These are phyloP conservation scores for Candida vartiovaarae DNA, from an alignment of 805 yeast species.

Conservation along the genomic window DNA sequence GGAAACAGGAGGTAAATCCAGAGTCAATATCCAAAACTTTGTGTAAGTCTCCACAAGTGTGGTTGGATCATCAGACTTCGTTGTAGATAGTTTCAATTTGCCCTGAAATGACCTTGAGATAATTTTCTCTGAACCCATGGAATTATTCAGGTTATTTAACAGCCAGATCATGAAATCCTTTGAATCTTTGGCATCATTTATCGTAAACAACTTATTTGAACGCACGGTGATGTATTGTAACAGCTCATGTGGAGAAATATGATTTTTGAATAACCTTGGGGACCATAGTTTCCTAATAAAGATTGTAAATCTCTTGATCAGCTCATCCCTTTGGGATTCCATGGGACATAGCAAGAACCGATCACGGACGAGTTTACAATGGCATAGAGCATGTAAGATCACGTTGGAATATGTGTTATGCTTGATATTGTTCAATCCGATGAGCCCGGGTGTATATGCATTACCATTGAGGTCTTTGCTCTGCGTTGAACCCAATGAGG, in stretches of 20 bases:
- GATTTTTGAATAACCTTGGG: conserved; percentile 45
- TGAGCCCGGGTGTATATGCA: conserved; percentile 51
- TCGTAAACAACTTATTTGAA: conserved; percentile 37
- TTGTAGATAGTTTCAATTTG: conserved; percentile 26
- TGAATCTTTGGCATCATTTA: conserved; percentile 41
- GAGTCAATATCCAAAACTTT: conserved; percentile 46
- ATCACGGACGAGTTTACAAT: conserved; percentile 44
- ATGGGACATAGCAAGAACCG: conserved; percentile 28
- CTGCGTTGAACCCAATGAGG: conserved; percentile 14
- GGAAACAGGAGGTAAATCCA: conserved; percentile 56
- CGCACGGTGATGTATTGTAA: conserved; percentile 38
- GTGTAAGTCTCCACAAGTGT: conserved; percentile 10
- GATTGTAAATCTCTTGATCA: conserved; percentile 38
- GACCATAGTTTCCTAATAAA: conserved; percentile 62
- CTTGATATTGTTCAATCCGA: conserved; percentile 54
- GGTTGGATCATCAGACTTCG: conserved; percentile 2
- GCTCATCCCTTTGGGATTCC: conserved; percentile 21
- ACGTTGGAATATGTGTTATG: conserved; percentile 51
- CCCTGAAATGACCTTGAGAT: conserved; percentile 47
- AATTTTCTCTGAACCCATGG: conserved; percentile 7
- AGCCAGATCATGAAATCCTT: conserved; percentile 55
- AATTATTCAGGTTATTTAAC: conserved; percentile 34
- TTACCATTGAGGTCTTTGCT: conserved; percentile 36
- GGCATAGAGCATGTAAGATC: conserved; percentile 48
- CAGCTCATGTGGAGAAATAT: conserved; percentile 63